phyloP scores from a whole-genome alignment of 305 asterid genomes.

The Ajuga reptans region DNA sequence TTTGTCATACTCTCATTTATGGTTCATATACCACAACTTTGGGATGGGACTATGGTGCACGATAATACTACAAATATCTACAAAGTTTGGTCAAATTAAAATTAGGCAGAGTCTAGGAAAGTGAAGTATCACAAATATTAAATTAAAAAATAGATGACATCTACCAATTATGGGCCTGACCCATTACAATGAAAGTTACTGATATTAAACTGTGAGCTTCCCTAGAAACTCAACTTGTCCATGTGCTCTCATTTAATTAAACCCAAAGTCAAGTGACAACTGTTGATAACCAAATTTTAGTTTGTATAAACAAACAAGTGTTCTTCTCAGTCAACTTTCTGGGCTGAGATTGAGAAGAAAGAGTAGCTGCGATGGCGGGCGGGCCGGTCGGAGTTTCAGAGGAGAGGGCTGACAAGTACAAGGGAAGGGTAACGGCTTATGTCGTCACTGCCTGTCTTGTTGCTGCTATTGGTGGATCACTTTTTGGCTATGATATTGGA shows the following conservation, averaged over 20 bases:
- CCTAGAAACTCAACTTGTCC: not conserved
- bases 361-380: constrained; percentile 47
- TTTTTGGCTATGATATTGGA: constrained; percentile 87
- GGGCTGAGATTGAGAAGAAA: not conserved
- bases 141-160: not conserved
- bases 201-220: not conserved
- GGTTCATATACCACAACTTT: too few species aligned
- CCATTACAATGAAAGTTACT: not conserved
- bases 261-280: not conserved
- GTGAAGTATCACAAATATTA: not conserved
- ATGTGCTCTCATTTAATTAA: not conserved
- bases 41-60: too few species aligned
- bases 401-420: constrained; percentile 65
- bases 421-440: constrained; percentile 56
- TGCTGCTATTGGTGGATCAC: constrained; percentile 81
- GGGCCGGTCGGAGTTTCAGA: constrained; percentile 58
- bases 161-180: too few species aligned
- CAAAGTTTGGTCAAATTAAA: not conserved
- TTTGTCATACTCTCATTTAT: too few species aligned
- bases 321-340: not conserved
- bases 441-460: constrained; percentile 59
- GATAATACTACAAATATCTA: not conserved
- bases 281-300: not conserved
- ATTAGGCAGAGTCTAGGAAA: not conserved
- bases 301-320: not conserved